A percentile compares a stretch with the other conserved stretches of the same genome.
These are phyloP conservation scores for Cryptococcus amylolentus DNA, from an alignment of 1,284 basidiomycete genomes.

Conservation along the genomic window DNA sequence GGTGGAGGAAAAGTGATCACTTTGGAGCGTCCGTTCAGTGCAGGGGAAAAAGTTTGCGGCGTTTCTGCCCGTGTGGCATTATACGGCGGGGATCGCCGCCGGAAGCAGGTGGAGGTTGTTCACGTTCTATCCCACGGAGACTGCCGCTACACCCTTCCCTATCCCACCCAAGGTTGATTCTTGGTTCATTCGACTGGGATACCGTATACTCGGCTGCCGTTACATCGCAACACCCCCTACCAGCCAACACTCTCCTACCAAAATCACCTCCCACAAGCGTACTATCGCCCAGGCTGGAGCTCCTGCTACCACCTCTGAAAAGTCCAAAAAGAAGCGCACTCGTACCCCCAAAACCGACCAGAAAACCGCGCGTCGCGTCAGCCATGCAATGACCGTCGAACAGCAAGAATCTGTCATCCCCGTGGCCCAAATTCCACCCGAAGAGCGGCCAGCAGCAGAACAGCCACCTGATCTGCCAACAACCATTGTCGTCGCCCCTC, in stretches of 20 bases:
- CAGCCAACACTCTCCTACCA: no score
- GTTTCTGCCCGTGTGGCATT: conserved; percentile 5
- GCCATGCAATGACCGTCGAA: neutral
- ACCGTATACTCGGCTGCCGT: neutral
- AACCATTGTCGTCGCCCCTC: neutral
- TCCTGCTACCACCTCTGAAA: neutral
- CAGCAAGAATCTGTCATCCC: neutral
- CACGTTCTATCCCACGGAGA: no score
- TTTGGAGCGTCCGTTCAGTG: conserved; percentile 28
- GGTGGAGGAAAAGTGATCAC: conserved; percentile 11
- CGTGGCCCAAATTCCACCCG: no score
- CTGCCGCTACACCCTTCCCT: no score
- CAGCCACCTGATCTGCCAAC: neutral
- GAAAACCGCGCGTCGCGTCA: neutral
- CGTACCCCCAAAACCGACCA: neutral
- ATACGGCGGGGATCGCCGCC: conserved; percentile 5
- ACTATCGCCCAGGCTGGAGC: neutral
- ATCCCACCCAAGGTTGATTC: no score
- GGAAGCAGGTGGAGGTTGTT: conserved; percentile 12
- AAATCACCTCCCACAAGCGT: neutral
- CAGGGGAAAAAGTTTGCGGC: neutral
- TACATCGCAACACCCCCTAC: no score
- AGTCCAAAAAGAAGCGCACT: no score
- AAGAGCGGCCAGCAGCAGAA: neutral
- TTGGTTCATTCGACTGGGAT: no score